Conservation (phyloP, 2,329 filamentous ascomycete species). For the Aotearoamyces nothofagi region DNA sequence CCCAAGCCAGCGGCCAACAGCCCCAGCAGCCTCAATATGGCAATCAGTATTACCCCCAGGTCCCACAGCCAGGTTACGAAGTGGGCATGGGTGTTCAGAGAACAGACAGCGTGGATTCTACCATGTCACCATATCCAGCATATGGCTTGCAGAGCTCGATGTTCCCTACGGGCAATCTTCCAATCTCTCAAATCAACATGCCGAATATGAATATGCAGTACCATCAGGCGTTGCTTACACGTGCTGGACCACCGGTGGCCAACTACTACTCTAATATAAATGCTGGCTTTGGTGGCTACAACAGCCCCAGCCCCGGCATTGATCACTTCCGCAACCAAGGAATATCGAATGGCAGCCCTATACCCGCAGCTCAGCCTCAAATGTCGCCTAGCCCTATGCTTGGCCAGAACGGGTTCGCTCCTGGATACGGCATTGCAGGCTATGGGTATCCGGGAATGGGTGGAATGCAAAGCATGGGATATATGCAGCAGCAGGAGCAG, state of each 20-base stretch:
- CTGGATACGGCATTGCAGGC: conserved; percentile 26
- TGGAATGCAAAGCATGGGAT: conserved; percentile 33
- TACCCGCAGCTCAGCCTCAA: conserved; percentile 24
- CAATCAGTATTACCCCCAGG: conserved; percentile 37
- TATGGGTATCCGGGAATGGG: conserved; percentile 29
- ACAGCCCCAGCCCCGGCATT: conserved; percentile 28
- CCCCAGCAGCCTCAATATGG: conserved; percentile 23
- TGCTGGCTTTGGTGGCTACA: conserved; percentile 37
- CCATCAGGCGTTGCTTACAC: conserved; percentile 40
- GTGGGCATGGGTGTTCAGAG: conserved; percentile 34
- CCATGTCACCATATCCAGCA: conserved; percentile 31
- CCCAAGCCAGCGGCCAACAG: conserved; percentile 30
- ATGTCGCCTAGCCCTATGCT: conserved; percentile 25
- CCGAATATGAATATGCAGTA: conserved; percentile 42
- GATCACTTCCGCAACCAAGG: conserved; percentile 41
- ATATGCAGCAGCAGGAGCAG: conserved; percentile 41
- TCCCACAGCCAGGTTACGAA: conserved; percentile 29
- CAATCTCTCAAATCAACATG: conserved; percentile 32
- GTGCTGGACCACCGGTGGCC: conserved; percentile 32
- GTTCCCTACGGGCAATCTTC: conserved; percentile 30
- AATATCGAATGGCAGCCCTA: conserved; percentile 34
- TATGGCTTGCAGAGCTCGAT: conserved; percentile 36
- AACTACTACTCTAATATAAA: conserved; percentile 43
- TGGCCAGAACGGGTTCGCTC: conserved; percentile 28
- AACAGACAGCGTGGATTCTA: conserved; percentile 35